Evolutionary conservation across 2,329 filamentous ascomycete genomes (phyloP).

Genomic region (Ophiostoma pallidulum): DNA sequence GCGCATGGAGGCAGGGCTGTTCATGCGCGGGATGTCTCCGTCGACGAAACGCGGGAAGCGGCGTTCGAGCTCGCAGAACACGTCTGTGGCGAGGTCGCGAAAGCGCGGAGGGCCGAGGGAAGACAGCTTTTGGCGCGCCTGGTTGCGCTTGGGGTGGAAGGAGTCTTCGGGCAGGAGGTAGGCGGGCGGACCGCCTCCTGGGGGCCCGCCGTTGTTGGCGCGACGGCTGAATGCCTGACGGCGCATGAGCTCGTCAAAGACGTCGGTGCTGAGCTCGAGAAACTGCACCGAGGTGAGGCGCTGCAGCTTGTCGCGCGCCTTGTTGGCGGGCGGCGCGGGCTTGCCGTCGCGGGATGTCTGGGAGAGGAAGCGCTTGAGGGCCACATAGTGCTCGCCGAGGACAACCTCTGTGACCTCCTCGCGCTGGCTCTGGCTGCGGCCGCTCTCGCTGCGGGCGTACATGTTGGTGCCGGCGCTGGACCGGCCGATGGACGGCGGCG

Average conservation of each 20-base stretch:
- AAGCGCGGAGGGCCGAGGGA: slow-evolving; percentile 82
- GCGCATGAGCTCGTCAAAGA: slow-evolving; percentile 87
- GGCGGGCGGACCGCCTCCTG: slow-evolving; percentile 46
- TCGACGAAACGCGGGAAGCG: slow-evolving; percentile 74
- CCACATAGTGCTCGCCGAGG: slow-evolving; percentile 70
- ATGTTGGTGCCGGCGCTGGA: slow-evolving; percentile 71
- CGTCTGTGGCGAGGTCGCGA: slow-evolving; percentile 85
- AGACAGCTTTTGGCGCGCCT: slow-evolving; percentile 90
- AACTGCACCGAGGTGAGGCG: slow-evolving; percentile 88
- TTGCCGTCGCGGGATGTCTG: slow-evolving; percentile 64
- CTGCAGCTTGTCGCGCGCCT: slow-evolving; percentile 88
- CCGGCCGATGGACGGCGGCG: slow-evolving; percentile 76
- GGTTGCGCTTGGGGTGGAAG: slow-evolving; percentile 95
- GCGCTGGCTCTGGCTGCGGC: slow-evolving; percentile 46
- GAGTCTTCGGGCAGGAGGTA: slow-evolving; percentile 76
- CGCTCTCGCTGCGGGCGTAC: slow-evolving; percentile 58
- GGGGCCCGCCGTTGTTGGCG: slow-evolving; percentile 41
- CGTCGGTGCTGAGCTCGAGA: slow-evolving; percentile 93
- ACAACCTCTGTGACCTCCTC: slow-evolving; percentile 54
- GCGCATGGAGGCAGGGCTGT: slow-evolving; percentile 59
- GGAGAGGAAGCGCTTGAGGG: slow-evolving; percentile 67
- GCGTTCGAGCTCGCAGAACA: slow-evolving; percentile 89
- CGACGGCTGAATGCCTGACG: slow-evolving; percentile 60
- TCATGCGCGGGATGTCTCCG: slow-evolving; percentile 57
- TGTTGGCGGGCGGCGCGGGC: slow-evolving; percentile 66